Evolutionary conservation across 2,329 filamentous ascomycete genomes (phyloP), one percentile per base, ranked within the genome.

Genomic region (Aspergillus clavatus): DNA sequence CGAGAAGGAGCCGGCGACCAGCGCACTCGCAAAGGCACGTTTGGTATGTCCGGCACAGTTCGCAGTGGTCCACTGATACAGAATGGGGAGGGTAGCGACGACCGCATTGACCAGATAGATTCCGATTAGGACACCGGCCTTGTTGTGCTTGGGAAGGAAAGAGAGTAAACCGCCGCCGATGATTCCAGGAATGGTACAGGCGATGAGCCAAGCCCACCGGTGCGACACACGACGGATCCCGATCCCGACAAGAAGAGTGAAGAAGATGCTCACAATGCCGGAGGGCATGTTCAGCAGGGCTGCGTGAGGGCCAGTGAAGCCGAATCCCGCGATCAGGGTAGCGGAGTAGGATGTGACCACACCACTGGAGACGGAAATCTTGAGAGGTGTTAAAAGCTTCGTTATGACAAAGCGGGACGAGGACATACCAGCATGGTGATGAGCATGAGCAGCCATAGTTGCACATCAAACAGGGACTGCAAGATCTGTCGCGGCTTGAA

Each of bases 1-100:
- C 10, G 65, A 67, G 51, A 72, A 73, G 2, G 63, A 62, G n/a
- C 72, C 66, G 7, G 73, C 65, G 2, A 73, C 61, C 4, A 76
- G 51, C 0, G 72, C 73, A 28, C 72, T 74, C 19, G 70, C 63
- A 5, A 73, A 73, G 12, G 72, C 69, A 40, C 75, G 74, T 55
- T 77, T 77, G 3, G 72, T 74, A 45, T 76, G 70, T 0, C 74
- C 73, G 2, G 72, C 73, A 11, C 71, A 67, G 47, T 77, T 77
- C 24, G 65, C 68, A 21, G 72, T 68, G 8, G 73, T 72, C 70
- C 69, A 73, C 7, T 69, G 67, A 21, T 71, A 69, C n/a, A 74
- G 51, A n/a, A 74, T 58, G 22, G 71, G 72, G 12, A 74, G 59
- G 5, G 66, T 59, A 8, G 69, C 68, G 5, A 71, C 69, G 40